Base-by-base conservation (phyloP, 768 basidiomycete genomes). In the Russula compacta region DNA sequence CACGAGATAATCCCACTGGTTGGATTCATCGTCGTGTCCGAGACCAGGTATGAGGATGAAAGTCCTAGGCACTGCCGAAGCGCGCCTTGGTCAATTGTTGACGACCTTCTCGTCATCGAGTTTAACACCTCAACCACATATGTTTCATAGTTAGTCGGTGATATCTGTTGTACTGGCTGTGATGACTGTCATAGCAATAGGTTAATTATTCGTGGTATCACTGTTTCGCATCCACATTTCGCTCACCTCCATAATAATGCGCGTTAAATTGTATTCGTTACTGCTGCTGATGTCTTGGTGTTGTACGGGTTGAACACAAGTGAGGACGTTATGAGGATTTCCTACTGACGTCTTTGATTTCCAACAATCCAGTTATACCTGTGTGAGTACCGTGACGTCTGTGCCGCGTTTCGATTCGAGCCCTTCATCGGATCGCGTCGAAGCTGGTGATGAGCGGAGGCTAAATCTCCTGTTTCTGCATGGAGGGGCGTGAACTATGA, bases 1-100 rank as follows among this genome's bases (percentile, higher is more conserved):
- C 89, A 92, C 9, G 83, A 80, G 14, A 67, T 63, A 29, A 83
- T 72, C 0, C 88, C 90, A 0, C 69, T 69, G 39, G 79, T 78
- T 0, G 81, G 76, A 67, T 84, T 83, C 64, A 78, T 89, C 59
- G 82, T 83, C 0, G 80, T 78, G 72, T 92, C 89, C 12, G 88
- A 83, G 60, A 92, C 70, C 48, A 91, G 81, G 69, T 85, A 89
- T n/a, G 89, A 87, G 1, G 89, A 85, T 14, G 89, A 80, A 42
- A 90, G 81, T 15, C 78, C 78, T 50, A 91, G 74, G 68, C 83
- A 86, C 40, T 81, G 81, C 58, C 85, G 81, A 44, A 91, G 75
- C 40, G 79, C 67, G 14, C 68, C 67, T 73, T 91, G 89, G 71
- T 88, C 82, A 35, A 90, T 78, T 2, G 71, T 67, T 2, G 78